These are phyloP conservation scores for Oldenlandia corymbosa DNA, from an alignment of 257 asterid species.

Conservation along the genomic window DNA sequence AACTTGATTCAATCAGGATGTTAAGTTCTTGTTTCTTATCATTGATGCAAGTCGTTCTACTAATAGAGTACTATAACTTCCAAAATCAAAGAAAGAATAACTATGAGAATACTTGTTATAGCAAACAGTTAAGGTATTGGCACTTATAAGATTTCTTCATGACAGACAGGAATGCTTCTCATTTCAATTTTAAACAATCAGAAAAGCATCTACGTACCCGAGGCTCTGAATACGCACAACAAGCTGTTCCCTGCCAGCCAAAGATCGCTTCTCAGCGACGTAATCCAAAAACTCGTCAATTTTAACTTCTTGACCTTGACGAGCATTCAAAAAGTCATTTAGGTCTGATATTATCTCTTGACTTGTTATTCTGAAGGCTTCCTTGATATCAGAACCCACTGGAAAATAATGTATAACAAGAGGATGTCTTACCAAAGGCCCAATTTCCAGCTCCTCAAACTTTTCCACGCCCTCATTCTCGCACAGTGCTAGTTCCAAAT, in stretches of 20 bases:
- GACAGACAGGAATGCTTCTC: neutral
- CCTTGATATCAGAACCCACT: conserved; percentile 47
- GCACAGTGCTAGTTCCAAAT: conserved; percentile 75
- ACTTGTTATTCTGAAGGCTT: conserved; percentile 58
- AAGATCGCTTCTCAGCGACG: conserved; percentile 53
- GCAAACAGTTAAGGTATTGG: neutral
- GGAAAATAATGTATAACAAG: conserved; percentile 68
- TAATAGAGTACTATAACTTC: neutral
- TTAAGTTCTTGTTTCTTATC: neutral
- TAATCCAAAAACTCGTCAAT: conserved; percentile 58
- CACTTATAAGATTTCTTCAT: neutral
- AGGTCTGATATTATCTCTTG: conserved; percentile 62
- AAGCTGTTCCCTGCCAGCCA: conserved; percentile 54
- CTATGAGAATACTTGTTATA: neutral
- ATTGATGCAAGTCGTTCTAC: neutral
- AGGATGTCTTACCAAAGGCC: conserved; percentile 81
- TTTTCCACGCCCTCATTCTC: conserved; percentile 64
- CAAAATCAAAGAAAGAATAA: neutral
- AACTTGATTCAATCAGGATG: neutral
- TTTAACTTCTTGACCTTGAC: conserved; percentile 32
- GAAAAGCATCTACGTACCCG: conserved; percentile 46
- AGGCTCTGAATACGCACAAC: conserved; percentile 69
- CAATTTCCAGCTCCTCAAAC: conserved; percentile 88
- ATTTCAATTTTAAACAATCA: conserved; percentile 7
- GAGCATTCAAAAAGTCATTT: conserved; percentile 51